Percentiles rank a stretch among this genome's conserved stretches.
Evolutionary conservation across 2,329 filamentous ascomycete species (phyloP).

Genomic region (Diaporthe destruens): DNA sequence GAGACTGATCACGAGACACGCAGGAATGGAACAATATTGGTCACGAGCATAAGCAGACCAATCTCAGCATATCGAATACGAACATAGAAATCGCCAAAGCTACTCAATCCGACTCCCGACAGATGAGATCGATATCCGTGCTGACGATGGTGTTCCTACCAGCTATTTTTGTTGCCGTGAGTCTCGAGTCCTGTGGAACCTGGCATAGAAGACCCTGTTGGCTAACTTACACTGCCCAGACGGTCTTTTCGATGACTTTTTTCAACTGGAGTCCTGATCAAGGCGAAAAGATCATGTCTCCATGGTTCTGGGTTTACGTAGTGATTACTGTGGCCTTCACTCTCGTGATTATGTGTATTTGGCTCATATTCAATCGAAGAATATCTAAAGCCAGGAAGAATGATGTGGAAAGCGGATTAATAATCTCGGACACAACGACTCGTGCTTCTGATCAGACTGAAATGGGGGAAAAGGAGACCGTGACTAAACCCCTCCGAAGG

Average conservation of each 20-base stretch:
- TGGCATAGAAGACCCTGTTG: too few relatives aligned
- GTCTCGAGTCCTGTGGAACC: background rate
- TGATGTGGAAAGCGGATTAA: background rate
- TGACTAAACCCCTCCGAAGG: background rate
- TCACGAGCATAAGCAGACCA: constrained; percentile 40
- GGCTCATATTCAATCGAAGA: background rate
- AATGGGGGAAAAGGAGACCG: background rate
- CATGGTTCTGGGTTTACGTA: constrained; percentile 4
- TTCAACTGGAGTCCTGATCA: background rate
- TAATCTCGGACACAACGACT: background rate
- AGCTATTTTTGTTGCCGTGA: constrained; percentile 54
- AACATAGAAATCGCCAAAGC: constrained; percentile 39
- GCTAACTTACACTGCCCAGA: too few relatives aligned
- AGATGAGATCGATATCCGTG: constrained; percentile 55
- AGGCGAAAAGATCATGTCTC: background rate
- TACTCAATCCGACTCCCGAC: constrained; percentile 32
- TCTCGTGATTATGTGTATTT: background rate
- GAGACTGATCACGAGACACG: background rate
- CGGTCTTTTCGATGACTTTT: background rate
- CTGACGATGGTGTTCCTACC: constrained; percentile 57
- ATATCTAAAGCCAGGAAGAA: background rate
- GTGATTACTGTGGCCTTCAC: constrained; percentile 13
- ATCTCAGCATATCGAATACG: constrained; percentile 8
- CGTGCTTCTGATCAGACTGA: background rate
- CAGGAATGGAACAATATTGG: constrained; percentile 43